A percentile compares a stretch with the other conserved stretches of the same genome.
These are phyloP conservation scores for Solanum sparsipilum DNA, from an alignment of 257 asterid species.

Conservation along the genomic window DNA sequence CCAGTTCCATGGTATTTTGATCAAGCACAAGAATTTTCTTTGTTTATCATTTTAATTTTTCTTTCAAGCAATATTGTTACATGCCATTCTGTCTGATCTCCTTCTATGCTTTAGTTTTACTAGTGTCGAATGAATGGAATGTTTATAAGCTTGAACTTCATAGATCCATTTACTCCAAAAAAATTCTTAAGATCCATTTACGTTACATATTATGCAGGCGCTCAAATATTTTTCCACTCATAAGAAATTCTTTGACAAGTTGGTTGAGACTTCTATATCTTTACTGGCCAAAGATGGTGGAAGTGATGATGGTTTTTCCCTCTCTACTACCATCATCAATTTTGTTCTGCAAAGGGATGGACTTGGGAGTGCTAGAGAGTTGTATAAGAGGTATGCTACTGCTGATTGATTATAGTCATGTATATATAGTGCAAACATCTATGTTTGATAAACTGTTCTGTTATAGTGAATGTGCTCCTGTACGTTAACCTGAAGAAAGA, in stretches of 20 bases:
- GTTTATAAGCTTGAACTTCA: background rate
- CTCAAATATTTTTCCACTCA: slow-evolving; percentile 59
- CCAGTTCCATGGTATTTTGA: background rate
- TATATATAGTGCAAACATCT: background rate
- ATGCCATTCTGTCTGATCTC: background rate
- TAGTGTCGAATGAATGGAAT: background rate
- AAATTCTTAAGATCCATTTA: background rate
- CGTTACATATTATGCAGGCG: slow-evolving; percentile 43
- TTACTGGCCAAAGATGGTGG: slow-evolving; percentile 65
- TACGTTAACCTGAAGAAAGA: background rate
- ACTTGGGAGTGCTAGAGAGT: slow-evolving; percentile 50
- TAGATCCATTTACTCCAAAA: background rate
- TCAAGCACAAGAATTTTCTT: background rate
- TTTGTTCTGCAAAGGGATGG: slow-evolving; percentile 66
- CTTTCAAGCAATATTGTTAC: background rate
- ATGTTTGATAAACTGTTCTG: background rate
- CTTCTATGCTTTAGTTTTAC: background rate
- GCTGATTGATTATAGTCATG: background rate
- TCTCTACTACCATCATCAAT: slow-evolving; percentile 51
- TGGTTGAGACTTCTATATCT: slow-evolving; percentile 47
- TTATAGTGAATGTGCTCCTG: background rate
- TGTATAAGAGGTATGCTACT: slow-evolving; percentile 56
- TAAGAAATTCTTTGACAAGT: slow-evolving; percentile 56
- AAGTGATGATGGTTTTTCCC: slow-evolving; percentile 67
- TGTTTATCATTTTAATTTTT: background rate